Conservation (phyloP, 2,329 filamentous ascomycete species). For the Botrytis fragariae region DNA sequence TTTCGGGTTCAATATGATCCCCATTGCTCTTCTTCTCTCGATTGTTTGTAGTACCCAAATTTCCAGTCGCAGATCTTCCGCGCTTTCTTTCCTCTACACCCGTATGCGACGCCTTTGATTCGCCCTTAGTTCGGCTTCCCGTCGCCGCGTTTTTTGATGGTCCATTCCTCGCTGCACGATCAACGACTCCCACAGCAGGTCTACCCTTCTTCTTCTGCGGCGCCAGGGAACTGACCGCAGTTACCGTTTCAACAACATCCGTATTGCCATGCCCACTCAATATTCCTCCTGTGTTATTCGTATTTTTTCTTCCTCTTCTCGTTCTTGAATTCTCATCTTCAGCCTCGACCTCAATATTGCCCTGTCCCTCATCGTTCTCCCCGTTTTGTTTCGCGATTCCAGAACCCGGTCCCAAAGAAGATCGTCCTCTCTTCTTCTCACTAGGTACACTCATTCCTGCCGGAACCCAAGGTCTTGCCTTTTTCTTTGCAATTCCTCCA, state of each 20-base stretch:
- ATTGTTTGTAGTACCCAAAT: neutral
- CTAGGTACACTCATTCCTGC: neutral
- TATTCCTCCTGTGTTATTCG: neutral
- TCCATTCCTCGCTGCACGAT: neutral
- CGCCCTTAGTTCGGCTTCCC: neutral
- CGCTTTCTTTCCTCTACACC: neutral
- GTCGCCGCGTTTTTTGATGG: neutral
- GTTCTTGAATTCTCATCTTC: neutral
- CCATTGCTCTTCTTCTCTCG: neutral
- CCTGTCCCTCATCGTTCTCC: neutral
- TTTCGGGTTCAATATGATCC: neutral
- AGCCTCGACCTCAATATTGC: neutral
- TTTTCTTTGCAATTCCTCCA: constrained; percentile 3
- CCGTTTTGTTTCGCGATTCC: neutral
- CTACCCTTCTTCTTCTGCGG: constrained; percentile 11
- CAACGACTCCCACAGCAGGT: neutral
- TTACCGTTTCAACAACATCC: neutral
- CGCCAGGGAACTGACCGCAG: constrained; percentile 7
- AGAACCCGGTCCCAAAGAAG: neutral
- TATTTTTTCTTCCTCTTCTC: neutral
- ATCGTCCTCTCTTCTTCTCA: neutral
- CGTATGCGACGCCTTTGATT: neutral
- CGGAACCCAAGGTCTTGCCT: constrained; percentile 4
- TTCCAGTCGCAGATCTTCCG: neutral
- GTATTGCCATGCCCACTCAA: neutral